Evolutionary conservation across 2,329 filamentous ascomycete genomes (phyloP).

Genomic region (Phialophora verrucosa): DNA sequence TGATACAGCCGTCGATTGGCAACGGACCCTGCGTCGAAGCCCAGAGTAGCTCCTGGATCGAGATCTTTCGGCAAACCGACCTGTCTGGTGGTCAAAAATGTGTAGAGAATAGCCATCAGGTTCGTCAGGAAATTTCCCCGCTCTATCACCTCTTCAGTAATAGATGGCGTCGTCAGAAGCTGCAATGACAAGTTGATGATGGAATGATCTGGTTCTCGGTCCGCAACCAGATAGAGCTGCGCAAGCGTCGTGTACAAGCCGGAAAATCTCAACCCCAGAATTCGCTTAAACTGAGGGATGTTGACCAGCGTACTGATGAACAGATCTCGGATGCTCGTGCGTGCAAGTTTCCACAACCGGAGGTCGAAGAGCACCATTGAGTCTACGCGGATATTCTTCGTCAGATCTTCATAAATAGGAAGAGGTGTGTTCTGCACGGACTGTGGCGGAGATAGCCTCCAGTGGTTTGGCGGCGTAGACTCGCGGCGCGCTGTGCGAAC

Average conservation of each 20-base stretch:
- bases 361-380: conserved; percentile 95
- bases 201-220: conserved; percentile 94
- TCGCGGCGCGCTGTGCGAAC: conserved; percentile 50
- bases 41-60: conserved; percentile 80
- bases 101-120: conserved; percentile 94
- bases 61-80: conserved; percentile 93
- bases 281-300: conserved; percentile 93
- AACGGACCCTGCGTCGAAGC: conserved; percentile 92
- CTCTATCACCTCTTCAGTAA: conserved; percentile 93
- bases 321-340: conserved; percentile 86
- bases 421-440: conserved; percentile 69
- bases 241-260: conserved; percentile 92
- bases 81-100: conserved; percentile 93
- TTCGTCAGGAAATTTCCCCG: conserved; percentile 95
- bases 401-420: conserved; percentile 81
- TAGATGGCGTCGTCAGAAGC: conserved; percentile 94
- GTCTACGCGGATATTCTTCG: conserved; percentile 86
- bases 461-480: conserved; percentile 37
- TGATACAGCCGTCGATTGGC: conserved; percentile 96
- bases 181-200: conserved; percentile 98
- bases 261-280: conserved; percentile 90
- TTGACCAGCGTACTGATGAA: conserved; percentile 97
- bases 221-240: conserved; percentile 92
- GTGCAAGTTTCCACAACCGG: conserved; percentile 93
- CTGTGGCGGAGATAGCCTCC: conserved; percentile 41